A percentile compares a stretch with the other conserved stretches of the same genome.
These are phyloP conservation scores for Aspergillus quadrilineatus DNA, from an alignment of 2,329 filamentous ascomycete species.

Conservation along the genomic window DNA sequence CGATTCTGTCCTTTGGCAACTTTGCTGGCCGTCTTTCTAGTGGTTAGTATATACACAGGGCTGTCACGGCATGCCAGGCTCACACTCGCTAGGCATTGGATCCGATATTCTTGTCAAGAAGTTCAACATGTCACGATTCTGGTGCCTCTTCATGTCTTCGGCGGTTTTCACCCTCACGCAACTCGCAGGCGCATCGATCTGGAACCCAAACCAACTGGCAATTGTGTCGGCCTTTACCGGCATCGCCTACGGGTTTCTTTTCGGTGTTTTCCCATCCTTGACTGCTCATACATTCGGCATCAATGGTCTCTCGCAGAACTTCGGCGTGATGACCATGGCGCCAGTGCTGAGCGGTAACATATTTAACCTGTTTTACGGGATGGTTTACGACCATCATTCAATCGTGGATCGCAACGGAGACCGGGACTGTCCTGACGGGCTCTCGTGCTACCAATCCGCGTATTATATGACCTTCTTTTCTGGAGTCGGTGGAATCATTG, in stretches of 20 bases:
- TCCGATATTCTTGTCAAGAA: conserved; percentile 86
- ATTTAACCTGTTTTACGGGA: conserved; percentile 89
- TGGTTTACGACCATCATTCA: conserved; percentile 78
- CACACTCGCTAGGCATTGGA: conserved; percentile 64
- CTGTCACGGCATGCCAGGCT: conserved; percentile 18
- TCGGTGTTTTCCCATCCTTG: conserved; percentile 89
- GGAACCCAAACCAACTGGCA: conserved; percentile 73
- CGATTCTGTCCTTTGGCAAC: conserved; percentile 84
- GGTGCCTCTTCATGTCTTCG: conserved; percentile 81
- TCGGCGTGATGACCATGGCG: conserved; percentile 90
- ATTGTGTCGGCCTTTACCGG: conserved; percentile 81
- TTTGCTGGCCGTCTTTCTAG: conserved; percentile 78
- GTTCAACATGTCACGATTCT: conserved; percentile 77
- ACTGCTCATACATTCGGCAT: conserved; percentile 90
- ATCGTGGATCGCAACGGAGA: conserved; percentile 67
- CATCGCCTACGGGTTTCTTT: conserved; percentile 87
- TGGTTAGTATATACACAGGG: conserved; percentile 50
- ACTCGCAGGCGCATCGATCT: conserved; percentile 69
- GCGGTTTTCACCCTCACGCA: conserved; percentile 78
- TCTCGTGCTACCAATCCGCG: conserved; percentile 76
- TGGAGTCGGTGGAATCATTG: conserved; percentile 65
- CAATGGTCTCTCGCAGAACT: conserved; percentile 85
- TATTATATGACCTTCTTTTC: conserved; percentile 76
- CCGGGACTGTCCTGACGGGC: conserved; percentile 71
- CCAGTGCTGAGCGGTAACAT: conserved; percentile 85